These are phyloP conservation scores for Beauveria rudraprayagi DNA, from an alignment of 2,329 filamentous ascomycete genomes.

Conservation along the genomic window DNA sequence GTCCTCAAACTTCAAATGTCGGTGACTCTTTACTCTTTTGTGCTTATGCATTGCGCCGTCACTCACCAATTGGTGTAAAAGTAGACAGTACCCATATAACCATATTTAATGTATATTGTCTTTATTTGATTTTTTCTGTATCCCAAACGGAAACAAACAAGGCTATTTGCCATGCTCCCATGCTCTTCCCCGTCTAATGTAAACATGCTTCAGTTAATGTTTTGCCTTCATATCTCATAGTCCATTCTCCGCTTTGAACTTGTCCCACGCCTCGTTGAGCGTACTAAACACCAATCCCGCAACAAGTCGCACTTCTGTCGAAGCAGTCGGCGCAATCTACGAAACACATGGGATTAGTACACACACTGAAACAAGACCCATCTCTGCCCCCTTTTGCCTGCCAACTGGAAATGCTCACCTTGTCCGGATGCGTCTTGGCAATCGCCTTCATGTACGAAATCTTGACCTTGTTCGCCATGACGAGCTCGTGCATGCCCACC, in stretches of 20 bases:
- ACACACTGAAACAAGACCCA: too few relatives aligned
- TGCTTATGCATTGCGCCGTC: too few relatives aligned
- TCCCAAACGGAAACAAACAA: too few relatives aligned
- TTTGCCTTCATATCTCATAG: conserved; percentile 32
- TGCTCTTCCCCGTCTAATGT: conserved; percentile 1
- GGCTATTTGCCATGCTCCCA: neutral
- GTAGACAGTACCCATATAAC: too few relatives aligned
- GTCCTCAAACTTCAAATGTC: too few relatives aligned
- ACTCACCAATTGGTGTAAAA: too few relatives aligned
- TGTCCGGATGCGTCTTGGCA: conserved; percentile 96
- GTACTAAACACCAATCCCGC: conserved; percentile 59
- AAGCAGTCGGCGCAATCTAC: conserved; percentile 56
- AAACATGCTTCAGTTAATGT: conserved; percentile 1
- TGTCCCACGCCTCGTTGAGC: conserved; percentile 66
- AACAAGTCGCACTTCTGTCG: conserved; percentile 58
- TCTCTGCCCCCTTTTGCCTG: neutral
- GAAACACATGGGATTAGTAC: conserved; percentile 5
- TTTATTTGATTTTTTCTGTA: too few relatives aligned
- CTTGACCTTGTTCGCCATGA: conserved; percentile 93
- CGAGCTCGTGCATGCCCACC: conserved; percentile 85
- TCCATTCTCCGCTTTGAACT: conserved; percentile 62
- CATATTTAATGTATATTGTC: too few relatives aligned
- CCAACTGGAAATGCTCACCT: conserved; percentile 52
- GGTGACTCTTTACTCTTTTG: too few relatives aligned
- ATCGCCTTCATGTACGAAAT: conserved; percentile 99